A percentile compares a stretch with the other conserved stretches of the same genome.
Conservation (phyloP, 1,284 basidiomycete genomes). For the Ceratobasidium sp. region DNA sequence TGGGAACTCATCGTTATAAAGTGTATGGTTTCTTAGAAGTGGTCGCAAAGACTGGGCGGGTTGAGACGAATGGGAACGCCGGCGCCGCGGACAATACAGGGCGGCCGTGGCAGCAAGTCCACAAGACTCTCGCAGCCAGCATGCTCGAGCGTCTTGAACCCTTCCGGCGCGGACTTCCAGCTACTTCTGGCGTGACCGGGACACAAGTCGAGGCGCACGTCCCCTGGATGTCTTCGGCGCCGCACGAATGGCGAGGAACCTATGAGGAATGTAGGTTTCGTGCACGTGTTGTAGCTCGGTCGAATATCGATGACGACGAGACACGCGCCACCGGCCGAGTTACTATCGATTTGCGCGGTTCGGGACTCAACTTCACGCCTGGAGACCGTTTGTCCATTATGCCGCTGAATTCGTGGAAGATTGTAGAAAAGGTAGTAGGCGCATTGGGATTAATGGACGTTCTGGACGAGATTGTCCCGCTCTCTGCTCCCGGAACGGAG, state of each 20-base stretch:
- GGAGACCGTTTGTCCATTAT: slow-evolving; percentile 44
- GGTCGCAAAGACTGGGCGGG: slow-evolving; percentile 41
- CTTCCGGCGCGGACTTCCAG: slow-evolving; percentile 31
- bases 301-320: slow-evolving; percentile 38
- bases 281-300: slow-evolving; percentile 33
- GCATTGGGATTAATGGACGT: slow-evolving; percentile 43
- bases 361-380: slow-evolving; percentile 42
- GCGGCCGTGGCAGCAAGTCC: slow-evolving; percentile 44
- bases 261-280: slow-evolving; percentile 45
- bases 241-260: slow-evolving; percentile 45
- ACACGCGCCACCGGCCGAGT: slow-evolving; percentile 38
- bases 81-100: slow-evolving; percentile 40
- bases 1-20: slow-evolving; percentile 38
- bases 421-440: slow-evolving; percentile 42
- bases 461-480: slow-evolving; percentile 38
- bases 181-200: neutral
- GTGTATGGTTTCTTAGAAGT: slow-evolving; percentile 43
- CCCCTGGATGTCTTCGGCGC: slow-evolving; percentile 37
- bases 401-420: slow-evolving; percentile 43
- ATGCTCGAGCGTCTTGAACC: slow-evolving; percentile 45
- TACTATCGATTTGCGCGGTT: slow-evolving; percentile 33
- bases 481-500: slow-evolving; percentile 21
- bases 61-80: slow-evolving; percentile 45
- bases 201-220: neutral
- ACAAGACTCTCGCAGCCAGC: slow-evolving; percentile 44